Percentiles rank a stretch among this genome's conserved stretches.
phyloP scores from a whole-genome alignment of 805 yeast genomes.

The Metschnikowia dekortorum region DNA sequence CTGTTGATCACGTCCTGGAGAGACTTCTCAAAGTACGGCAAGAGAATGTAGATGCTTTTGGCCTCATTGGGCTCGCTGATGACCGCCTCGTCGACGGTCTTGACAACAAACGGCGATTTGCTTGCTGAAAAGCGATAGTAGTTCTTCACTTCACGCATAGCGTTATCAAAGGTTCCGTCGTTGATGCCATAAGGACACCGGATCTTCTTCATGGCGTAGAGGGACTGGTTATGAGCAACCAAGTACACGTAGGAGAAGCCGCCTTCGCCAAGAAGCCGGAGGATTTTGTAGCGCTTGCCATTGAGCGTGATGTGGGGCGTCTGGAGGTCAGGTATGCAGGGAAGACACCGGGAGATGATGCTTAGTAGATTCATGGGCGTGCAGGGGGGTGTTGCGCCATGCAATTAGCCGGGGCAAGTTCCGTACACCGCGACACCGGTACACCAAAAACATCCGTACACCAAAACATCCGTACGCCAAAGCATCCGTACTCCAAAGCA shows the following conservation, averaged over 20 bases:
- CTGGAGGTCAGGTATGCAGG: constrained; percentile 41
- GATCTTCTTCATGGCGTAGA: constrained; percentile 78
- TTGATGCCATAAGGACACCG: constrained; percentile 84
- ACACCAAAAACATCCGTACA: neutral
- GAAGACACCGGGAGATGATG: constrained; percentile 30
- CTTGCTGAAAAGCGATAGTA: constrained; percentile 62
- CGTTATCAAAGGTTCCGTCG: constrained; percentile 54
- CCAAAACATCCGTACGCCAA: neutral
- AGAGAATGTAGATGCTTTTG: constrained; percentile 67
- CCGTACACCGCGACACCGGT: no score
- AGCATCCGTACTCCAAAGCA: neutral
- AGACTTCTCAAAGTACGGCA: constrained; percentile 72
- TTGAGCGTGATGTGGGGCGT: constrained; percentile 61
- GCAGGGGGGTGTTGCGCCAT: neutral
- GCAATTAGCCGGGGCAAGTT: no score
- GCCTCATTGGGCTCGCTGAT: constrained; percentile 76
- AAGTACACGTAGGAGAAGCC: constrained; percentile 84
- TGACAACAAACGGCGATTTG: constrained; percentile 59
- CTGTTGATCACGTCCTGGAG: constrained; percentile 75
- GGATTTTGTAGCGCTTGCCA: constrained; percentile 55
- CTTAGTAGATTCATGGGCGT: constrained; percentile 11
- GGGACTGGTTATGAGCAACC: constrained; percentile 44
- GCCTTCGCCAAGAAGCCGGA: constrained; percentile 82
- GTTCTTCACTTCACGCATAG: constrained; percentile 72
- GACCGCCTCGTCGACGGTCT: constrained; percentile 65